Evolutionary conservation across 2,329 filamentous ascomycete species (phyloP).

Genomic region (Paraphoma sp.): DNA sequence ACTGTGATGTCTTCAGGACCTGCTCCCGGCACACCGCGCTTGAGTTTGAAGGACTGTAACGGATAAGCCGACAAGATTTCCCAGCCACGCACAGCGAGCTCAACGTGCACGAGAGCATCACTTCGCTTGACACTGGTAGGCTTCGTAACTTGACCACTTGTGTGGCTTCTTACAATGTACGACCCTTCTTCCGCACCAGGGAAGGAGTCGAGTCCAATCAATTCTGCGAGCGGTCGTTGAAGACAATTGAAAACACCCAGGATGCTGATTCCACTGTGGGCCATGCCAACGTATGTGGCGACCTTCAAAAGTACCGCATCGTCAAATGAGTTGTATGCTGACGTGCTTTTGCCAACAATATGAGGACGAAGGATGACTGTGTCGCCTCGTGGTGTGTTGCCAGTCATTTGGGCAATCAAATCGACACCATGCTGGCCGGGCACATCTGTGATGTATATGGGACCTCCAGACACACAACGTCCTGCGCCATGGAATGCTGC

Average conservation of each 20-base stretch:
- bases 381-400: conserved; percentile 71
- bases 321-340: conserved; percentile 77
- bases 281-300: conserved; percentile 75
- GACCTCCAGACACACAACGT: conserved; percentile 86
- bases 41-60: conserved; percentile 61
- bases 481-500: conserved; percentile 88
- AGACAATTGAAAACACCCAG: conserved; percentile 86
- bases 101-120: conserved; percentile 64
- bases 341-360: conserved; percentile 72
- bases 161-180: conserved; percentile 79
- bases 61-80: conserved; percentile 83
- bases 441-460: conserved; percentile 91
- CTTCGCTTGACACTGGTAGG: conserved; percentile 56
- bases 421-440: conserved; percentile 80
- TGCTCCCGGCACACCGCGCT: conserved; percentile 49
- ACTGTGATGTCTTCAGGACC: conserved; percentile 56
- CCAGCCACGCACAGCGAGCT: conserved; percentile 71
- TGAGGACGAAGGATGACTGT: conserved; percentile 84
- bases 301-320: conserved; percentile 78
- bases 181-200: conserved; percentile 67
- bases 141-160: conserved; percentile 66
- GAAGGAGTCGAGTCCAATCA: conserved; percentile 75
- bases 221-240: conserved; percentile 65
- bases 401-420: conserved; percentile 83
- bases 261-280: conserved; percentile 74